Conservation (phyloP, 2,329 filamentous ascomycete species). For the Berkeleyomyces basicola region DNA sequence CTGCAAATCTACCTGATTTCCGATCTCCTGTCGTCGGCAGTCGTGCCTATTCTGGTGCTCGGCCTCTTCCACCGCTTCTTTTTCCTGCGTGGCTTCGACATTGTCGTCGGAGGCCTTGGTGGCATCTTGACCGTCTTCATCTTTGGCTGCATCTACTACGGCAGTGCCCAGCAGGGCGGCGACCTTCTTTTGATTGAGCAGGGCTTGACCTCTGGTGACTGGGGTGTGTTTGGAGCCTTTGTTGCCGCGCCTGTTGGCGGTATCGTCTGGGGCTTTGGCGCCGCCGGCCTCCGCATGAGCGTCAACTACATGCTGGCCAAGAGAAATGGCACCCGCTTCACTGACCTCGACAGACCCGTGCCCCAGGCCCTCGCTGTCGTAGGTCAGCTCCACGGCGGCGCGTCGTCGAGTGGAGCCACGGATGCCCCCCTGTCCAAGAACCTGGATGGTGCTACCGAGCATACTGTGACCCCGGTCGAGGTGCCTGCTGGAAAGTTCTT, state of each 20-base stretch:
- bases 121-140: constrained; percentile 67
- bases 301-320: constrained; percentile 43
- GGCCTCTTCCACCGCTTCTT: constrained; percentile 54
- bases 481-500: constrained; percentile 35
- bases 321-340: constrained; percentile 43
- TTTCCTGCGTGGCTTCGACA: constrained; percentile 68
- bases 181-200: constrained; percentile 55
- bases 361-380: not conserved
- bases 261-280: constrained; percentile 51
- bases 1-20: constrained; percentile 72
- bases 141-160: constrained; percentile 66
- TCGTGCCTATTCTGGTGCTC: constrained; percentile 59
- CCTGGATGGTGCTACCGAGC: constrained; percentile 15
- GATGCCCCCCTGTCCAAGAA: constrained; percentile 7
- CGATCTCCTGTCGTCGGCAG: constrained; percentile 60
- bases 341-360: constrained; percentile 25
- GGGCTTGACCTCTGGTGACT: constrained; percentile 61
- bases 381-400: not conserved
- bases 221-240: constrained; percentile 71
- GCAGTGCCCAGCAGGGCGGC: constrained; percentile 43
- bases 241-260: constrained; percentile 64
- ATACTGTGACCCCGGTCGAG: constrained; percentile 19
- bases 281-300: constrained; percentile 41
- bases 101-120: constrained; percentile 60
- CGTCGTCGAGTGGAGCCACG: not conserved